Base-by-base conservation (phyloP, 148 eudicot species). In the Talinum fruticosum region DNA sequence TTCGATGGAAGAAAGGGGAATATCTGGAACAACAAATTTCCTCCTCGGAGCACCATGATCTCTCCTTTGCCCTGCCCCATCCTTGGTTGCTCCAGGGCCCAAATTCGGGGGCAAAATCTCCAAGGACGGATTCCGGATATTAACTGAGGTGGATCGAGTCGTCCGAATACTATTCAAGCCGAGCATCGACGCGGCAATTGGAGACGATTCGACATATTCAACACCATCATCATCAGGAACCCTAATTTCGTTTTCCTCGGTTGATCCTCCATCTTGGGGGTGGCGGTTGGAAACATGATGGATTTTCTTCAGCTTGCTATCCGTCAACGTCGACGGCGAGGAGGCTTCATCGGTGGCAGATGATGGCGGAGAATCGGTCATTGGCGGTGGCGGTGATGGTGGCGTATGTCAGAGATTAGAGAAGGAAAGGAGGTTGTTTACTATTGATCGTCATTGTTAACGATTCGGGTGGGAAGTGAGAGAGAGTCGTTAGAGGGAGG, bases 91-190 rank as follows among this genome's bases (percentile, higher is more conserved):
- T 0, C 23, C 44, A 0, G 57, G 57, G 5, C 57, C 30, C 16
- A 75, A 26, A 29, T 71, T 82, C 44, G 84, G 79, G 34, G 80
- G 76, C 69, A 84, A 57, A 29, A 57, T 79, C 21, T 67, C 78
- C 35, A 75, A 73, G 8, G 84, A 79, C 23, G 83, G 74, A 21
- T 74, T 75, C 71, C 71, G 76, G 16, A 82, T 79, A 44, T 79
- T 85, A 70, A 79, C 51, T 4, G 89, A 88, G 72, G 76, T 87
- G 2, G 93, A 88, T 71, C 89, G 83, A 16, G 94, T 62, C 5
- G 66, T 90, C 69, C 97, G 81, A 59, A 90, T 92, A 76, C 77
- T 87, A 81, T 94, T 90, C 69, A 91, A 90, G 32, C 97, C 90
- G 30, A 90, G 82, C 75, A 77, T 76, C 2, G 95, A 84, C 1